These are phyloP conservation scores for Cylindrotheca fusiformis DNA, from an alignment of 108 stramenopile species.

Conservation along the genomic window DNA sequence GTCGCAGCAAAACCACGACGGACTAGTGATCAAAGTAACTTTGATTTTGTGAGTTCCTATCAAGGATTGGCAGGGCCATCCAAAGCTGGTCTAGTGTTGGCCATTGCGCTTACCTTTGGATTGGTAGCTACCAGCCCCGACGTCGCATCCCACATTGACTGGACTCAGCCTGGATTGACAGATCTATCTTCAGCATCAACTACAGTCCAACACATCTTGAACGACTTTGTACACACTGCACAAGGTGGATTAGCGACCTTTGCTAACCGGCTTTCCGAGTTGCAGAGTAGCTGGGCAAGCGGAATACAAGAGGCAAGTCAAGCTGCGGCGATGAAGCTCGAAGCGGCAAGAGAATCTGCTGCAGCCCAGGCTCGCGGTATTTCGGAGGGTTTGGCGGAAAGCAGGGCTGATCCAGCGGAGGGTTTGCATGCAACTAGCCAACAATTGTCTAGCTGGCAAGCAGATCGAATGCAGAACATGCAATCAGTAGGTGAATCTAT, in stretches of 20 bases:
- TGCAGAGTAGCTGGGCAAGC: no score
- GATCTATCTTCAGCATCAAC: neutral
- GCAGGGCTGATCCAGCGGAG: neutral
- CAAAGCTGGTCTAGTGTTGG: conserved; percentile 16
- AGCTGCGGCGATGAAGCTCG: neutral
- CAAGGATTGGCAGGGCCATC: conserved; percentile 17
- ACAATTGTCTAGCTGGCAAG: neutral
- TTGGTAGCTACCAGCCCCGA: conserved; percentile 26
- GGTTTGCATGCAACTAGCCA: neutral
- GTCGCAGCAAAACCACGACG: no score
- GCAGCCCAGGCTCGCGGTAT: neutral
- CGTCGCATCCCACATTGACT: neutral
- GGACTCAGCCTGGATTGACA: neutral
- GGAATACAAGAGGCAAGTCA: no score
- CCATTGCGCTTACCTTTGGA: conserved; percentile 2
- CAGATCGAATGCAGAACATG: neutral
- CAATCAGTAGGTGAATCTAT: neutral
- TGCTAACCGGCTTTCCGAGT: no score
- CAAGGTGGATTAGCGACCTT: neutral
- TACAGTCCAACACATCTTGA: neutral
- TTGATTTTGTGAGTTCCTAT: conserved; percentile 19
- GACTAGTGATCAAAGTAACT: neutral
- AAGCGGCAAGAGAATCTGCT: neutral
- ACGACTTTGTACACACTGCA: neutral
- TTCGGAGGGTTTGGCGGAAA: neutral